A percentile compares a stretch with the other conserved stretches of the same genome.
phyloP scores from a whole-genome alignment of 345 rosid species.

The Stellera chamaejasme region DNA sequence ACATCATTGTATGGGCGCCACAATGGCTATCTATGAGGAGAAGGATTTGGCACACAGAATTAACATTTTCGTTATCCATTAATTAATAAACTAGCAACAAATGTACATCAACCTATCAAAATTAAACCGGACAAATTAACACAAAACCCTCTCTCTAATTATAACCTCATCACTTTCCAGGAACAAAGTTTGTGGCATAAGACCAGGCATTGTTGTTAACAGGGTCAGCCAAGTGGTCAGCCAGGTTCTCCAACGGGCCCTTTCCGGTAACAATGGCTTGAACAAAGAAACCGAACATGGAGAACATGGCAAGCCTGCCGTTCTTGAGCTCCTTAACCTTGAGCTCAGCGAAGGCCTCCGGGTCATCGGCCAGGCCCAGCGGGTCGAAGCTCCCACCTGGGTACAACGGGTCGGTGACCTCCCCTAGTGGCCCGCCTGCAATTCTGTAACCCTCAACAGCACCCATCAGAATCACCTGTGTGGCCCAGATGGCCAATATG shows the following conservation, averaged over 20 bases:
- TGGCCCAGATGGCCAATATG: constrained; percentile 76
- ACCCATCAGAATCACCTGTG: constrained; percentile 61
- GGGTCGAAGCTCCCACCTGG: constrained; percentile 52
- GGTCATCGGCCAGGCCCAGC: constrained; percentile 49
- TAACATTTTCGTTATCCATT: background rate
- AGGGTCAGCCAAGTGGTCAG: constrained; percentile 50
- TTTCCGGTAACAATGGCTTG: constrained; percentile 52
- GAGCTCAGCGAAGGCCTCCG: constrained; percentile 44
- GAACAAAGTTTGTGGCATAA: constrained; percentile 46
- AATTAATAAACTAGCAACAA: constrained; percentile 5
- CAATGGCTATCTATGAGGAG: too few relatives aligned
- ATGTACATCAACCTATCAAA: constrained; percentile 14
- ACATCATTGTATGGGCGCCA: too few relatives aligned
- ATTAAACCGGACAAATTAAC: background rate
- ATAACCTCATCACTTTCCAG: constrained; percentile 33
- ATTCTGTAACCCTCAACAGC: constrained; percentile 72
- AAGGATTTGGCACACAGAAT: constrained; percentile 4
- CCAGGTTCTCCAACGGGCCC: constrained; percentile 45
- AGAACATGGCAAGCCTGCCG: constrained; percentile 51
- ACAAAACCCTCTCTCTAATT: background rate
- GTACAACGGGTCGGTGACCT: constrained; percentile 39
- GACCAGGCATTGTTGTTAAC: constrained; percentile 56
- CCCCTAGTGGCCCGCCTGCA: constrained; percentile 57
- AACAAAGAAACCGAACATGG: constrained; percentile 45
- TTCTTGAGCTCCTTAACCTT: constrained; percentile 57